phyloP scores from a whole-genome alignment of 2,329 filamentous ascomycete species.

The Chrysoporthe cubensis region DNA sequence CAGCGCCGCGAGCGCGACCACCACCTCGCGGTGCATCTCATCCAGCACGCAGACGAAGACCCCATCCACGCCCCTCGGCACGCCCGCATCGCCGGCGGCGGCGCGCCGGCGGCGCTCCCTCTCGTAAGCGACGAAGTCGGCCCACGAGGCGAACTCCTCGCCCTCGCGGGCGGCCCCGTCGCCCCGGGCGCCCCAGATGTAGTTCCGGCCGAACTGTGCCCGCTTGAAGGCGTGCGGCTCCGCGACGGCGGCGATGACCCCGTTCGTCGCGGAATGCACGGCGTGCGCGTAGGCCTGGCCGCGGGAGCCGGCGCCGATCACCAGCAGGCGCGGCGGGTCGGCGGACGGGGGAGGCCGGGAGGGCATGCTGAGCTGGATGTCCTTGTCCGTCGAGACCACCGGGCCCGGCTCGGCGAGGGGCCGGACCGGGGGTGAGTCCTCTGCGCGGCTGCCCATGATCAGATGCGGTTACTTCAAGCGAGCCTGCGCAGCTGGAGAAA shows the following conservation, averaged over 20 bases:
- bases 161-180: conserved; percentile 53
- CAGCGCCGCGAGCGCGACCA: conserved; percentile 72
- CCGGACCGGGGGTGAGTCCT: conserved; percentile 32
- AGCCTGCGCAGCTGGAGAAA: too few species aligned
- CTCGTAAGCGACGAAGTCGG: conserved; percentile 77
- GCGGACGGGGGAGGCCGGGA: conserved; percentile 46
- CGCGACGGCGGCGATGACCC: conserved; percentile 75
- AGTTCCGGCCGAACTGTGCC: conserved; percentile 67
- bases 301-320: conserved; percentile 82
- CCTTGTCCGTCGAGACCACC: conserved; percentile 29
- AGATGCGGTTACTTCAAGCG: neutral
- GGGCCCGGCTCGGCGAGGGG: conserved; percentile 27
- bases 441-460: conserved; percentile 9
- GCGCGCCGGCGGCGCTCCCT: conserved; percentile 58
- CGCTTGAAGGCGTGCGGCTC: conserved; percentile 83
- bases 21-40: conserved; percentile 82
- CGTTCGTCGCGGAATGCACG: conserved; percentile 66
- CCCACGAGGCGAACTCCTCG: conserved; percentile 75
- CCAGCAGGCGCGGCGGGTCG: conserved; percentile 67
- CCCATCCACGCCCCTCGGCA: conserved; percentile 62
- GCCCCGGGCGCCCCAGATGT: conserved; percentile 66
- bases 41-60: conserved; percentile 75
- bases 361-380: conserved; percentile 37
- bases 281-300: conserved; percentile 75
- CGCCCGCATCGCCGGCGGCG: conserved; percentile 49